Evolutionary conservation across 208 protist genomes (phyloP).

Genomic region (Leishmania martiniquensis): DNA sequence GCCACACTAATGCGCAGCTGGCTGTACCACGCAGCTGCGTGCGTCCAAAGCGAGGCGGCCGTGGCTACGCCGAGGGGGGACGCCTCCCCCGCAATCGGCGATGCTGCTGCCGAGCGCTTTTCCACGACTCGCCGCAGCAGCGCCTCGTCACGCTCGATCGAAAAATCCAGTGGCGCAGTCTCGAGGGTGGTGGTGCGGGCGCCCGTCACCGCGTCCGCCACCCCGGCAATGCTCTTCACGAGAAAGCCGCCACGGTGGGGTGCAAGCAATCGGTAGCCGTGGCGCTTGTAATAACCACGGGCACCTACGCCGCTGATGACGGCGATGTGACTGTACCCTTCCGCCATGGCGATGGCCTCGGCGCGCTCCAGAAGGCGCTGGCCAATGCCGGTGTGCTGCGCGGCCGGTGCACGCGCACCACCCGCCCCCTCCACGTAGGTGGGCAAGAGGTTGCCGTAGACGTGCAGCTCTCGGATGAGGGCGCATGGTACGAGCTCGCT

Average conservation of each 20-base stretch:
- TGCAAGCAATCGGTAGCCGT: slow-evolving; percentile 90
- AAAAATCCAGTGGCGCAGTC: neutral
- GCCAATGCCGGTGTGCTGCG: slow-evolving; percentile 97
- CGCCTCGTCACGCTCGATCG: slow-evolving; percentile 18
- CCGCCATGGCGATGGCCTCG: slow-evolving; percentile 94
- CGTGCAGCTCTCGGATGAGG: slow-evolving; percentile 98
- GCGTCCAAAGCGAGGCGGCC: slow-evolving; percentile 2
- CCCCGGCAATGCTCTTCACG: slow-evolving; percentile 49
- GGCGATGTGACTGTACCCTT: slow-evolving; percentile 92
- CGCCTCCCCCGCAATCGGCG: too few species aligned
- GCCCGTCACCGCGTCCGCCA: neutral
- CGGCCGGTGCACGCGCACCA: slow-evolving; percentile 44
- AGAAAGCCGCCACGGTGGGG: slow-evolving; percentile 63
- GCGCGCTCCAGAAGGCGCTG: slow-evolving; percentile 96
- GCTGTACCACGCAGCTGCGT: slow-evolving; percentile 2
- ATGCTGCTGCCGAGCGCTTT: neutral
- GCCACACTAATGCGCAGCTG: slow-evolving; percentile 4
- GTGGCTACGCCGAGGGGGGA: neutral
- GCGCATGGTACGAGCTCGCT: slow-evolving; percentile 90
- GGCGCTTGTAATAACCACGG: slow-evolving; percentile 97
- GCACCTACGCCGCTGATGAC: slow-evolving; percentile 99
- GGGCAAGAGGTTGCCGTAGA: slow-evolving; percentile 90
- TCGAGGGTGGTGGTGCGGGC: neutral
- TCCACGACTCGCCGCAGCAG: slow-evolving; percentile 4
- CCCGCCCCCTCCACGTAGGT: slow-evolving; percentile 34